These are phyloP conservation scores for Esteya vermicola DNA, from an alignment of 2,329 filamentous ascomycete species.

Conservation along the genomic window DNA sequence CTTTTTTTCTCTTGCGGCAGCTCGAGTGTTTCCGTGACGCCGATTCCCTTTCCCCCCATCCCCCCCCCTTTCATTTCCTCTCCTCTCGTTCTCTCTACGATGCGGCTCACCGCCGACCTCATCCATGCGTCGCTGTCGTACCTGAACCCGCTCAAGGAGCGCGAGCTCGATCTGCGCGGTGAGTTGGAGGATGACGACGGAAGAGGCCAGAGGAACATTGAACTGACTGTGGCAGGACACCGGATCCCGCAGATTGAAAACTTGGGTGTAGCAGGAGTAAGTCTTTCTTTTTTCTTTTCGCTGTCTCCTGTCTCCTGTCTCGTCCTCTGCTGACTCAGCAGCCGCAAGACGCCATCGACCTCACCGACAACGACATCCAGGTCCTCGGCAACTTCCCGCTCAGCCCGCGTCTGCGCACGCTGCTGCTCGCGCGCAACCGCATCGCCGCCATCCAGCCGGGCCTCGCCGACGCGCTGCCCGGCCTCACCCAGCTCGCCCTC, in stretches of 20 bases:
- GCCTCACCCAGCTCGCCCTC: constrained; percentile 68
- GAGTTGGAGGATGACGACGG: neutral
- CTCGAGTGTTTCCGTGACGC: no score
- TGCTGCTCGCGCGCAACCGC: constrained; percentile 83
- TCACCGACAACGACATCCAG: constrained; percentile 95
- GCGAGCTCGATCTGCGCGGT: constrained; percentile 99
- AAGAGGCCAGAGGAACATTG: neutral
- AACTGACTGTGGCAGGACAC: constrained; percentile 65
- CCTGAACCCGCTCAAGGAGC: constrained; percentile 96
- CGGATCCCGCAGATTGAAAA: constrained; percentile 98
- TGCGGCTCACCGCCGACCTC: constrained; percentile 93
- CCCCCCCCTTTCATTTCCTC: no score
- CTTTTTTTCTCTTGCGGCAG: no score
- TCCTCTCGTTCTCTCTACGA: constrained; percentile 27
- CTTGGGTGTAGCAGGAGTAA: constrained; percentile 80
- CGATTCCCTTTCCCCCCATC: no score
- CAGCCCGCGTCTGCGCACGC: constrained; percentile 71
- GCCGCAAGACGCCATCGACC: constrained; percentile 94
- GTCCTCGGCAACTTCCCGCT: constrained; percentile 84
- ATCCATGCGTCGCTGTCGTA: constrained; percentile 93
- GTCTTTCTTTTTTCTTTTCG: constrained; percentile 20
- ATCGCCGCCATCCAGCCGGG: constrained; percentile 67
- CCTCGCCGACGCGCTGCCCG: constrained; percentile 63
- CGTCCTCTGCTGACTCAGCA: constrained; percentile 19
- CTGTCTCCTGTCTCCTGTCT: constrained; percentile 2